Conservation (phyloP, 345 rosid genomes). For the Eucalyptus cladocalyx region DNA sequence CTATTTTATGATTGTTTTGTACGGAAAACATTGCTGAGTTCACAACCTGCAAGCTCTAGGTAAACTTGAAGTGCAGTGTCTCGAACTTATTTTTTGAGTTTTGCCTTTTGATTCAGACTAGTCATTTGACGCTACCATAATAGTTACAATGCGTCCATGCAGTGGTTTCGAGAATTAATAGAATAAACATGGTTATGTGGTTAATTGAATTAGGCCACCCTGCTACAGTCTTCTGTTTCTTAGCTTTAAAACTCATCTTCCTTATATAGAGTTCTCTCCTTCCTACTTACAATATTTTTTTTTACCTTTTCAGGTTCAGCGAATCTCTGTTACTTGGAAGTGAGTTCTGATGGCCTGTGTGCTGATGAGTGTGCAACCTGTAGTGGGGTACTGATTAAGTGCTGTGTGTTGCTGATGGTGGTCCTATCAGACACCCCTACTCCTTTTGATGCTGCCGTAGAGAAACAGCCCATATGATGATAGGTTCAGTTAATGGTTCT, state of each 20-base stretch:
- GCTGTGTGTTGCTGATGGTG: background rate
- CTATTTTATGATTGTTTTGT: background rate
- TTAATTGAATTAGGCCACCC: too few species aligned
- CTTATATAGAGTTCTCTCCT: too few species aligned
- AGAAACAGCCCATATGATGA: background rate
- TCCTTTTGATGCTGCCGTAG: fast-evolving
- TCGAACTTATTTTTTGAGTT: background rate
- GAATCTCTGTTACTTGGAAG: background rate
- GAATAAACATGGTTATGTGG: too few species aligned
- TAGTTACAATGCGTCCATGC: too few species aligned
- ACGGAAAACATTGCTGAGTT: background rate
- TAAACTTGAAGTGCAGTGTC: background rate
- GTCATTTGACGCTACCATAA: too few species aligned
- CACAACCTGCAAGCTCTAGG: background rate
- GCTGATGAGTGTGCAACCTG: background rate
- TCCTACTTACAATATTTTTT: too few species aligned
- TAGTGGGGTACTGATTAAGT: background rate
- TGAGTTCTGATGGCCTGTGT: background rate
- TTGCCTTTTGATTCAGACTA: too few species aligned
- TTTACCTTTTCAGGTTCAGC: background rate
- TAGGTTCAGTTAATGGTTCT: background rate
- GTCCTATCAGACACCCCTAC: background rate
- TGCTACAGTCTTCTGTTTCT: too few species aligned
- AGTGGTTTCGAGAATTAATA: too few species aligned
- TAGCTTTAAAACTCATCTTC: too few species aligned